Evolutionary conservation across 306 rosid genomes (phyloP).

Genomic region (Trichosanthes cucumerina): DNA sequence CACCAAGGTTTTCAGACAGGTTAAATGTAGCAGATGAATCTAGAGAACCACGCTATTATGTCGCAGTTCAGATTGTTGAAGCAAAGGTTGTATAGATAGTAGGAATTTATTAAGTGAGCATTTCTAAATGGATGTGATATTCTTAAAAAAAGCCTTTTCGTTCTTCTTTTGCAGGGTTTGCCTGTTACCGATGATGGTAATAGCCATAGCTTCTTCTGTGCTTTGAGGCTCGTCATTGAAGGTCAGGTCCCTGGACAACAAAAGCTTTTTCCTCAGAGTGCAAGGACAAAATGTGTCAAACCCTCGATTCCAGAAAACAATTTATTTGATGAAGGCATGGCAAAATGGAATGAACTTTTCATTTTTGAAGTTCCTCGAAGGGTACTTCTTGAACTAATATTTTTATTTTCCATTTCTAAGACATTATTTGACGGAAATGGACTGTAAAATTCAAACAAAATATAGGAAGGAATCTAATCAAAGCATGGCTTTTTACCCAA

Average conservation of each 20-base stretch:
- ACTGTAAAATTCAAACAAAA: background rate
- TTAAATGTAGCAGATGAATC: slow-evolving; percentile 70
- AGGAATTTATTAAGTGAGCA: slow-evolving; percentile 10
- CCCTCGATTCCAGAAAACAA: slow-evolving; percentile 40
- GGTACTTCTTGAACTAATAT: slow-evolving; percentile 29
- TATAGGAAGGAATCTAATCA: background rate
- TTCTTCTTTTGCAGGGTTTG: slow-evolving; percentile 45
- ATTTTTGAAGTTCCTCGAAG: slow-evolving; percentile 84
- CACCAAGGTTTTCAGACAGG: slow-evolving; percentile 84
- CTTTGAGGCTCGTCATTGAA: slow-evolving; percentile 78
- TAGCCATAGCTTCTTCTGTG: slow-evolving; percentile 92
- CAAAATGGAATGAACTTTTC: slow-evolving; percentile 90
- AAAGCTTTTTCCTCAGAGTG: slow-evolving; percentile 96
- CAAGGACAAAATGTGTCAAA: slow-evolving; percentile 92
- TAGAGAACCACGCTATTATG: slow-evolving; percentile 72
- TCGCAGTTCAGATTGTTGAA: slow-evolving; percentile 77
- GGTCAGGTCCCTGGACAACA: slow-evolving; percentile 82
- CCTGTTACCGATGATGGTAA: slow-evolving; percentile 82
- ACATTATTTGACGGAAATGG: background rate
- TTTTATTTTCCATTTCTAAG: slow-evolving; percentile 1
- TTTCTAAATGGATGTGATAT: background rate
- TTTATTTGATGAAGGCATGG: slow-evolving; percentile 46
- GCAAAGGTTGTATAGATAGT: slow-evolving; percentile 60
- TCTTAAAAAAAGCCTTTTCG: background rate
- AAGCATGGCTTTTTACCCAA: background rate